Base-by-base conservation (phyloP, 805 yeast species). In the Danielia reshetovae region DNA sequence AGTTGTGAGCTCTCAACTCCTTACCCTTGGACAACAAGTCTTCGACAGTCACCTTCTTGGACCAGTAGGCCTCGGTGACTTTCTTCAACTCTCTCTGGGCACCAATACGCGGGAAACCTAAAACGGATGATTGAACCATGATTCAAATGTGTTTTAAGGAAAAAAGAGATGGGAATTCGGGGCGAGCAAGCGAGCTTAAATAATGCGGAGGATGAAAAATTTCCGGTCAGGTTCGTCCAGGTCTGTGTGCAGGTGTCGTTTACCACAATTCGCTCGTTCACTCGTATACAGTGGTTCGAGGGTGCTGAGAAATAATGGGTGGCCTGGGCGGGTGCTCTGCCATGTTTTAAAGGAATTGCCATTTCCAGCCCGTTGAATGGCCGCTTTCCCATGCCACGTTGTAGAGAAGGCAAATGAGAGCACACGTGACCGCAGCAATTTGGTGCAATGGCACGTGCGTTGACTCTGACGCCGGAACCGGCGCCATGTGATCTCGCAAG, bases 101-200 rank as follows among this genome's bases (percentile, higher is more conserved):
- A 62, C 98, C 98, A 62, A 90, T 93, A 78, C 98, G 93, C 74
- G 98, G 98, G 93, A 93, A 93, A 70, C 98, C 98, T 73, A 93
- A 80, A 57, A 93, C 94, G 62, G 96, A 80, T 49, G 97, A 90
- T 72, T 82, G 82, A 71, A 90, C 97, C 97, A 90, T 90, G 59
- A 42, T 74, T 29, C n/a, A n/a, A n/a, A n/a, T n/a, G n/a, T n/a
- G n/a, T n/a, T 18, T 10, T 12, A 5, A 29, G 27, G 16, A 17
- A 14, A 11, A 27, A 27, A 10, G 16, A 17, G 16, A 6, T 25
- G 19, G 18, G 15, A 18, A 10, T 19, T 22, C 15, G 27, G 16
- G 14, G 29, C n/a, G 13, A n/a, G n/a, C n/a, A n/a, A n/a, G n/a
- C n/a, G n/a, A n/a, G n/a, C n/a, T 25, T 36, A 32, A 30, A 32